Conservation (phyloP, 108 stramenopile species). For the Pseudonitzschia pungens region DNA sequence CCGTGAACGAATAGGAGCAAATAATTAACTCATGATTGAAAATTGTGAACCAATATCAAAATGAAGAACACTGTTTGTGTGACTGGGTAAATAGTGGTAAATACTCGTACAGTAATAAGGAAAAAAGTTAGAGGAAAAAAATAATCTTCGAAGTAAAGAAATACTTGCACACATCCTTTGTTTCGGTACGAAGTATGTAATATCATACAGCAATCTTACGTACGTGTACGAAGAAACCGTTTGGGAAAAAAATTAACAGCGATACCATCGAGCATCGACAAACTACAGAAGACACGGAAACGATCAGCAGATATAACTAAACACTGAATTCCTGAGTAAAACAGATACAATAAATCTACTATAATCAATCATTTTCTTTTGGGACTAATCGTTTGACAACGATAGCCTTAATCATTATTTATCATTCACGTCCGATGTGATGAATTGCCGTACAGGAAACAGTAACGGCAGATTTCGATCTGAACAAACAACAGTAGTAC, state of each 20-base stretch:
- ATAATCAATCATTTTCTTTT: neutral
- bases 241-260: neutral
- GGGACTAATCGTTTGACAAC: neutral
- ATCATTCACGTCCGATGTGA: neutral
- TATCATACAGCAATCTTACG: too few relatives aligned
- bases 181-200: too few relatives aligned
- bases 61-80: neutral
- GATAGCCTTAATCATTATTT: neutral
- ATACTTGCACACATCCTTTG: too few relatives aligned
- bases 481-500: neutral
- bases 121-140: too few relatives aligned
- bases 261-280: neutral
- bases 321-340: neutral
- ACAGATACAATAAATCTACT: neutral
- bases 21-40: neutral
- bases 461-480: neutral
- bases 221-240: too few relatives aligned
- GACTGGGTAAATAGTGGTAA: too few relatives aligned
- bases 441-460: neutral
- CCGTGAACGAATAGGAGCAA: neutral
- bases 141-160: too few relatives aligned
- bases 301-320: too few relatives aligned
- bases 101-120: too few relatives aligned
- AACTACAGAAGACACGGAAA: too few relatives aligned
- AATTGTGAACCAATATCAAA: neutral